Base-by-base conservation (phyloP, 2,329 filamentous ascomycete species). In the Chaetomium strumarium region DNA sequence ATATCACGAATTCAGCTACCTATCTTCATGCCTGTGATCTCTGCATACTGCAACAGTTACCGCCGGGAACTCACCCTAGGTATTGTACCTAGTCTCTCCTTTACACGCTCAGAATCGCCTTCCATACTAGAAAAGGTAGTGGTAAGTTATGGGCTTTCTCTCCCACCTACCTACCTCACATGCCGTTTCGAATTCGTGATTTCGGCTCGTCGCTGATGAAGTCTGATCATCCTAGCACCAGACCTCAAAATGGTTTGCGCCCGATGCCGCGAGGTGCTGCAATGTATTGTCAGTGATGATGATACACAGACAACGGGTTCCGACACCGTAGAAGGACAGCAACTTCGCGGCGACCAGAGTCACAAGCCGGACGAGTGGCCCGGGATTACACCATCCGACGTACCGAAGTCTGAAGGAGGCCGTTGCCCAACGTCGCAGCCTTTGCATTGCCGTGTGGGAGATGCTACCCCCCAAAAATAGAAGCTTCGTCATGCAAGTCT, bases 241-340 rank as follows among this genome's bases (percentile, higher is more conserved):
- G n/a, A 51, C 52, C 1, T 52, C 50, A 42, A 42, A 29, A 42
- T 29, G 39, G 17, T 42, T 29, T 37, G 34, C 34, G 13, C 34
- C 16, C 34, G 34, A 37, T 37, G 34, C 34, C 34, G 34, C 34
- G 7, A 37, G 5, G 34, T 16, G 8, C 16, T 37, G 34, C 34
- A 37, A 37, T 37, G 7, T 16, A 37, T 16, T 13, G 13, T 37
- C 34, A 37, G 34, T 9, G 16, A 31, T 16, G 20, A 33, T 31
- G 7, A 16, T 24, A 24, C 7, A 31, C 8, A 16, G 34, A 37
- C 34, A 14, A 11, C 34, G 16, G 34, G 34, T 37, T 37, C 34
- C 24, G 24, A 24, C 24, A 24, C 24, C 24, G 24, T 24, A 24
- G 24, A 24, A 24, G 24, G 24, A 24, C 24, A 24, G 24, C 40